Conservation (phyloP, 164 flowering plant species). For the Tetrastigma voinierianum region DNA sequence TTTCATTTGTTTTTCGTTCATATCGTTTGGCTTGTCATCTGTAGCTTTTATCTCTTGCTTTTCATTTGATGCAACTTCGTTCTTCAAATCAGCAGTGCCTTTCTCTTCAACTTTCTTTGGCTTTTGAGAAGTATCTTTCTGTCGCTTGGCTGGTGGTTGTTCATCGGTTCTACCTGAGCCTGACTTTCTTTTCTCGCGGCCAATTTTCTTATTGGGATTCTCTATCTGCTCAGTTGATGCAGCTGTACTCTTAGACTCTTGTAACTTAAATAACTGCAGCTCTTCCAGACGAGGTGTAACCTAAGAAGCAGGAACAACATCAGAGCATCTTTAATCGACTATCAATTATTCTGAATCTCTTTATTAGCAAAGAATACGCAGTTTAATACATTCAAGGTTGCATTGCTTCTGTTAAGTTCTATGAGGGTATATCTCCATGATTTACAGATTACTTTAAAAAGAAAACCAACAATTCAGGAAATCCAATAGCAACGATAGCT, state of each 20-base stretch:
- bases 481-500: background rate
- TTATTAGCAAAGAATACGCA: background rate
- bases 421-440: background rate
- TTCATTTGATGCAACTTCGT: conserved; percentile 24
- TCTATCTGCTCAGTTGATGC: conserved; percentile 36
- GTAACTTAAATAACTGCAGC: conserved; percentile 56
- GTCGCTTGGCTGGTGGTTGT: conserved; percentile 58
- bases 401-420: background rate
- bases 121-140: conserved; percentile 35
- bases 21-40: conserved; percentile 17
- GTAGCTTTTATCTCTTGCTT: conserved; percentile 15
- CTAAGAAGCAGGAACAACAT: conserved; percentile 27
- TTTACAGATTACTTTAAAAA: background rate
- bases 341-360: background rate
- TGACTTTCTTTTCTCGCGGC: conserved; percentile 67
- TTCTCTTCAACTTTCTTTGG: conserved; percentile 20
- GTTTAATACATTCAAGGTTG: background rate
- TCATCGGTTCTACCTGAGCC: conserved; percentile 35
- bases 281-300: conserved; percentile 86
- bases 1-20: conserved; percentile 30
- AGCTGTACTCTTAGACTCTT: conserved; percentile 45
- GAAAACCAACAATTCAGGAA: background rate
- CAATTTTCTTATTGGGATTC: conserved; percentile 26
- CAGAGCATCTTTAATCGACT: background rate
- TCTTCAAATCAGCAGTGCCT: conserved; percentile 22